phyloP scores from a whole-genome alignment of 148 eudicot species.

The Cornus controversa region DNA sequence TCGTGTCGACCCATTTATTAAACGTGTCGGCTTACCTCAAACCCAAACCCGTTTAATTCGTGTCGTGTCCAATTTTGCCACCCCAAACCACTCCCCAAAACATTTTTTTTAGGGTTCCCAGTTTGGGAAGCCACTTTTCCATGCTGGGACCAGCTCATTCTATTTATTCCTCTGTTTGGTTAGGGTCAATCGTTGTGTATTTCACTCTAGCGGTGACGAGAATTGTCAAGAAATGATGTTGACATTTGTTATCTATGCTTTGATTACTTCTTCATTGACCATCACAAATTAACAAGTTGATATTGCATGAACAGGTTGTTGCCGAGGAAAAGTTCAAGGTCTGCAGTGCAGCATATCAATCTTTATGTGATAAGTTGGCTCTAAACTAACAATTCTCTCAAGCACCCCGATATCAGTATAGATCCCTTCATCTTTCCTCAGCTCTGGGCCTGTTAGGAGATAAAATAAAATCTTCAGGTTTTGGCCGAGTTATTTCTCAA shows the following conservation, averaged over 20 bases:
- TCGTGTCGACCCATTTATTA: too few species aligned
- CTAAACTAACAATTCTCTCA: slow-evolving; percentile 14
- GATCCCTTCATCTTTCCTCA: neutral
- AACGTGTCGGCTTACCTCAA: too few species aligned
- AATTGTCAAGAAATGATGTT: neutral
- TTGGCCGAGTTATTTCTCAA: neutral
- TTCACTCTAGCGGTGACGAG: neutral
- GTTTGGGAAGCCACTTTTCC: too few species aligned
- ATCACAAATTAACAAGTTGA: neutral
- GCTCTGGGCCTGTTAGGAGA: neutral
- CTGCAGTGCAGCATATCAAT: slow-evolving; percentile 91
- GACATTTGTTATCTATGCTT: slow-evolving; percentile 3
- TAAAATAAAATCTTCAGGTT: neutral
- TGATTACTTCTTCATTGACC: neutral
- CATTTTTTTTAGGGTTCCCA: too few species aligned
- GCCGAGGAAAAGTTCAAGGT: slow-evolving; percentile 96
- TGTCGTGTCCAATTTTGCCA: too few species aligned
- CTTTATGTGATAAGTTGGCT: slow-evolving; percentile 68
- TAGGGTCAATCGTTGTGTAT: too few species aligned
- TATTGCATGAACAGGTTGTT: slow-evolving; percentile 41
- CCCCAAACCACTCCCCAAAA: too few species aligned
- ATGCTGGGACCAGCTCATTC: too few species aligned
- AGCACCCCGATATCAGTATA: neutral
- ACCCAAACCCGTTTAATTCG: too few species aligned
- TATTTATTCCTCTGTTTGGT: too few species aligned